phyloP scores from a whole-genome alignment of 805 yeast genomes.

The Candida odintsovae region DNA sequence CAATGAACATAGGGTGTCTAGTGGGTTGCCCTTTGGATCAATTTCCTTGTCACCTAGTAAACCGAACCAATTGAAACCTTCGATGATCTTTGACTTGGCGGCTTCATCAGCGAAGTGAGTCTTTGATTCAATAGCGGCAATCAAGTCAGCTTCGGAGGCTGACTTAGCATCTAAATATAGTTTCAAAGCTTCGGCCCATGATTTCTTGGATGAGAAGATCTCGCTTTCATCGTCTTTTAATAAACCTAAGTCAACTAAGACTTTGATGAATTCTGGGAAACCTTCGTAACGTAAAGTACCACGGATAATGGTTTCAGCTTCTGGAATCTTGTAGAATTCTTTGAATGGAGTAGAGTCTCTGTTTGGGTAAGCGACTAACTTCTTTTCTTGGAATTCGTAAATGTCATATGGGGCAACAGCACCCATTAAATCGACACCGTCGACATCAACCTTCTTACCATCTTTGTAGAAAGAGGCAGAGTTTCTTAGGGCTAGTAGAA shows the following conservation, averaged over 20 bases:
- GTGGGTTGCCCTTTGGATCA: constrained; percentile 88
- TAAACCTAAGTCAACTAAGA: constrained; percentile 89
- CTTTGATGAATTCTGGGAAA: constrained; percentile 97
- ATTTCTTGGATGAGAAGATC: constrained; percentile 47
- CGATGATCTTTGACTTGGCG: constrained; percentile 79
- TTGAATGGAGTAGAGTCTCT: constrained; percentile 94
- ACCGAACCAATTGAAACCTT: constrained; percentile 93
- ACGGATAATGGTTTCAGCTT: constrained; percentile 93
- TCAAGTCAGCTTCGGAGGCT: constrained; percentile 61
- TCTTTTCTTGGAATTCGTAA: constrained; percentile 73
- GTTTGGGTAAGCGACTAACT: constrained; percentile 90
- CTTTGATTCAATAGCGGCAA: constrained; percentile 68
- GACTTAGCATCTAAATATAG: constrained; percentile 71
- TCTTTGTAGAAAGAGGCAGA: constrained; percentile 84
- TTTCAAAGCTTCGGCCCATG: constrained; percentile 90
- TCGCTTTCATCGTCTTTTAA: constrained; percentile 69
- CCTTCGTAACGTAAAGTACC: constrained; percentile 98
- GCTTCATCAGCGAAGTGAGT: constrained; percentile 76
- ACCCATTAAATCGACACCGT: constrained; percentile 90
- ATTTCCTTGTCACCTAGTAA: constrained; percentile 71
- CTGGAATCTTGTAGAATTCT: constrained; percentile 91
- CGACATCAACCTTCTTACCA: constrained; percentile 74
- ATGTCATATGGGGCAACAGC: constrained; percentile 92
- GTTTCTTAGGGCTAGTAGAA: constrained; percentile 90
- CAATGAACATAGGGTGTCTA: constrained; percentile 95